Evolutionary conservation across 1,284 basidiomycete genomes (phyloP).

Genomic region (Phlebopus sp.): DNA sequence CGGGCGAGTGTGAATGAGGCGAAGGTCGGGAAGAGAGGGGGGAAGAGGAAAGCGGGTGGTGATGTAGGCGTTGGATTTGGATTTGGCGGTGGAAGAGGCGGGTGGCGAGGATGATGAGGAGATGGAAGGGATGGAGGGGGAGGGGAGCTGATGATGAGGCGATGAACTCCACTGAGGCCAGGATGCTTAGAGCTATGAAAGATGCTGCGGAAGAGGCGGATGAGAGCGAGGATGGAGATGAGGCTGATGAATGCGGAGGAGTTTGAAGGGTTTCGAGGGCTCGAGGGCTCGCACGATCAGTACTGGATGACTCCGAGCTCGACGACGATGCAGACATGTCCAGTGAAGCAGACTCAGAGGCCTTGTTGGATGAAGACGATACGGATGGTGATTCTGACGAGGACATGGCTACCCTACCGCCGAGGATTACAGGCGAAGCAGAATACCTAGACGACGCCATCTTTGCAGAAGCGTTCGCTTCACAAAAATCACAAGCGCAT

Average conservation of each 20-base stretch:
- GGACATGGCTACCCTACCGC: not conserved
- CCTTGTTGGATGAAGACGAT: slow-evolving; percentile 18
- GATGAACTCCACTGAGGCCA: slow-evolving; percentile 23
- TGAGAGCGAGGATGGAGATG: slow-evolving; percentile 20
- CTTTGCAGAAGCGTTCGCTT: slow-evolving; percentile 45
- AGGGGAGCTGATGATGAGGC: slow-evolving; percentile 13
- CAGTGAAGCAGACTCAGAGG: slow-evolving; percentile 11
- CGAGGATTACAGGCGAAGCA: slow-evolving; percentile 17
- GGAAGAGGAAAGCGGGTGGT: slow-evolving; percentile 13
- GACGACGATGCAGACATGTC: slow-evolving; percentile 11
- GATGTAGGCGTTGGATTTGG: slow-evolving; percentile 11
- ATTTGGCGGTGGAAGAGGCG: not conserved
- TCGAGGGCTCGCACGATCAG: slow-evolving; percentile 11
- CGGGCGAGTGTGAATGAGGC: slow-evolving; percentile 40
- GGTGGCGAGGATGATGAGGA: no score
- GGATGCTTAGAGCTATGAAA: not conserved
- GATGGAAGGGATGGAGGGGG: no score
- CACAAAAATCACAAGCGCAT: slow-evolving; percentile 21
- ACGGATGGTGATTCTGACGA: slow-evolving; percentile 12
- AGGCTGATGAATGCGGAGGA: slow-evolving; percentile 36
- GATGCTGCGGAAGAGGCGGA: slow-evolving; percentile 11
- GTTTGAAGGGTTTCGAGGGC: slow-evolving; percentile 32
- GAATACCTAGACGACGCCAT: slow-evolving; percentile 49
- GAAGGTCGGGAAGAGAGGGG: slow-evolving; percentile 18
- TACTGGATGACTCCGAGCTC: no score